Evolutionary conservation across 768 basidiomycete genomes (phyloP).

Genomic region (Termitomyces sp.): DNA sequence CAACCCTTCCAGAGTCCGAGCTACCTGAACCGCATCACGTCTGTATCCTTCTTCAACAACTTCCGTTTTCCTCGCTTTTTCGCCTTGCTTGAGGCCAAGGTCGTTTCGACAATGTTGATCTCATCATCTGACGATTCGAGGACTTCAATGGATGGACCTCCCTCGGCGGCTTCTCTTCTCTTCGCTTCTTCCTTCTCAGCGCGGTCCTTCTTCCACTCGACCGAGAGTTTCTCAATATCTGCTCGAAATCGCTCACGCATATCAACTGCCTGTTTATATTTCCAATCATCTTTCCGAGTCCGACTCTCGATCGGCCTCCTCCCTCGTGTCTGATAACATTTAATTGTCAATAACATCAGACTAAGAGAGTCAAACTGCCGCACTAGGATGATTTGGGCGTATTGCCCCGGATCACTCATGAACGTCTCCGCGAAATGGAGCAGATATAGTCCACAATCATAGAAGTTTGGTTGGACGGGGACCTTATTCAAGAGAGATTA

Average conservation of each 20-base stretch:
- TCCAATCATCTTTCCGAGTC: slow-evolving; percentile 47
- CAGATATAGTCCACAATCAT: slow-evolving; percentile 91
- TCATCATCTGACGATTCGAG: slow-evolving; percentile 34
- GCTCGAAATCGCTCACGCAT: slow-evolving; percentile 40
- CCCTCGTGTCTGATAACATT: slow-evolving; percentile 15
- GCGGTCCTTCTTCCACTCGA: slow-evolving; percentile 44
- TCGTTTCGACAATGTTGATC: slow-evolving; percentile 34
- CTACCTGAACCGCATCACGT: slow-evolving; percentile 4
- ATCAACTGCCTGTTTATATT: slow-evolving; percentile 35
- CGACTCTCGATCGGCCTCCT: slow-evolving; percentile 23
- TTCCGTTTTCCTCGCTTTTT: slow-evolving; percentile 10
- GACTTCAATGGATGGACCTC: slow-evolving; percentile 13
- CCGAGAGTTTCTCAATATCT: slow-evolving; percentile 43
- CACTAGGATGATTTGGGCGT: slow-evolving; percentile 46
- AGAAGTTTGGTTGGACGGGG: slow-evolving; percentile 82
- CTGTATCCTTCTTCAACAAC: slow-evolving; percentile 3
- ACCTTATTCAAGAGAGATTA: slow-evolving; percentile 45
- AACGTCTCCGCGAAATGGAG: slow-evolving; percentile 83
- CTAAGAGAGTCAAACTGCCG: slow-evolving; percentile 5
- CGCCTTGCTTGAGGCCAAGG: slow-evolving; percentile 7
- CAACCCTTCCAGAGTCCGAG: background rate
- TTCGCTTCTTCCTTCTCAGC: slow-evolving; percentile 31
- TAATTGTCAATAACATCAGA: background rate
- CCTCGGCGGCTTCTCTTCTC: slow-evolving; percentile 28
- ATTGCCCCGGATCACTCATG: slow-evolving; percentile 52